These are phyloP conservation scores for Sonneratia alba DNA, from an alignment of 345 rosid genomes.

Conservation along the genomic window DNA sequence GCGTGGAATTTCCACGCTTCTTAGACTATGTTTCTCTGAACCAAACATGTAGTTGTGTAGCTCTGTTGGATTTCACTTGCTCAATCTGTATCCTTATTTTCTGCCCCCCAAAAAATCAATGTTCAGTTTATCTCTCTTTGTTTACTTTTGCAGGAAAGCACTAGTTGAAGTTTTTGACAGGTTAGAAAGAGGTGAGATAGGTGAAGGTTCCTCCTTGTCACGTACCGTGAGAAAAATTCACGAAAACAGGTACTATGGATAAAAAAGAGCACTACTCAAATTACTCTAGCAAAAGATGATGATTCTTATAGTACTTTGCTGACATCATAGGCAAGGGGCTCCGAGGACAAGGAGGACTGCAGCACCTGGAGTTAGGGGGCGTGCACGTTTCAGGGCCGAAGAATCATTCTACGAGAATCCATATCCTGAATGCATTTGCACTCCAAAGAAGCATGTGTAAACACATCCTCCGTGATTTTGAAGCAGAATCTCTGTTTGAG, in stretches of 20 bases:
- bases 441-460: slow-evolving; percentile 23
- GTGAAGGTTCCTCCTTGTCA: slow-evolving; percentile 39
- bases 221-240: slow-evolving; percentile 55
- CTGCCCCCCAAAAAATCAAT: not conserved
- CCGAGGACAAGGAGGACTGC: slow-evolving; percentile 68
- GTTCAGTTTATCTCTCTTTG: not conserved
- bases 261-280: not conserved
- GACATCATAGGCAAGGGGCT: slow-evolving; percentile 64
- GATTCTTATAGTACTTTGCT: not conserved
- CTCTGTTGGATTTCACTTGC: not conserved
- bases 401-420: slow-evolving; percentile 93
- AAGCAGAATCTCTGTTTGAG: not conserved
- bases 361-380: slow-evolving; percentile 59
- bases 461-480: not conserved
- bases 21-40: not conserved
- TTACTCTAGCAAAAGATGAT: not conserved
- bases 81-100: not conserved
- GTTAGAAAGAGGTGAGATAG: slow-evolving; percentile 49
- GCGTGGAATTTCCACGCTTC: no score
- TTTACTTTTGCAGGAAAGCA: slow-evolving; percentile 43
- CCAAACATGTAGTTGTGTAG: no score
- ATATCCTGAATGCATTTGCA: slow-evolving; percentile 76
- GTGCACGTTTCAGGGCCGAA: slow-evolving; percentile 71
- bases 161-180: slow-evolving; percentile 58
- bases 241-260: slow-evolving; percentile 37